phyloP scores from a whole-genome alignment of 257 asterid genomes.

The Jaltomata sinuosa region DNA sequence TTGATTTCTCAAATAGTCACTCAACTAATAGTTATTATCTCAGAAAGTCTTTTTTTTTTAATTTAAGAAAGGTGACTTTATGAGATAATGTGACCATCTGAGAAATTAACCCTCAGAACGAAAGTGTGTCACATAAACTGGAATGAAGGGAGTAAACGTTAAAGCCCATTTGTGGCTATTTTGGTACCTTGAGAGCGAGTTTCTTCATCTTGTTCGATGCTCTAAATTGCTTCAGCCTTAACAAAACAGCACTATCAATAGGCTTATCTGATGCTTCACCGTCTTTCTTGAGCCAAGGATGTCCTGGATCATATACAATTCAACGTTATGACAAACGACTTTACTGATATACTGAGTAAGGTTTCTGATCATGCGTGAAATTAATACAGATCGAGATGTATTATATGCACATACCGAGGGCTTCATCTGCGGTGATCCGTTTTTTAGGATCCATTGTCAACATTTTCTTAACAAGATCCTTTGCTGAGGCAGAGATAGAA shows the following conservation, averaged over 20 bases:
- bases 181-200: constrained; percentile 74
- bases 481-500: constrained; percentile 33
- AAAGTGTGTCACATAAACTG: not conserved
- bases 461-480: constrained; percentile 35
- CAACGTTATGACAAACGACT: not conserved
- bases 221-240: constrained; percentile 88
- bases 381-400: not conserved
- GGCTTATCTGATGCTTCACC: constrained; percentile 92
- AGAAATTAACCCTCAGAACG: too few species aligned
- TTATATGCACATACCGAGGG: constrained; percentile 20
- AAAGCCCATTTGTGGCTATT: not conserved
- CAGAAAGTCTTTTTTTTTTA: too few species aligned
- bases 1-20: too few species aligned
- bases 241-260: constrained; percentile 69
- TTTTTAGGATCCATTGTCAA: constrained; percentile 21
- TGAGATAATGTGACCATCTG: too few species aligned
- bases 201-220: constrained; percentile 87
- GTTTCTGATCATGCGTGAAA: not conserved
- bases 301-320: constrained; percentile 38
- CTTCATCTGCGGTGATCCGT: constrained; percentile 31
- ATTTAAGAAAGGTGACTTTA: too few species aligned
- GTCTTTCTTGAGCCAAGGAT: constrained; percentile 83
- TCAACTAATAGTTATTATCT: too few species aligned
- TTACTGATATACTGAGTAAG: not conserved
- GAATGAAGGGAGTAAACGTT: not conserved